Evolutionary conservation across 306 rosid species (phyloP).

Genomic region (Dryas octopetala): DNA sequence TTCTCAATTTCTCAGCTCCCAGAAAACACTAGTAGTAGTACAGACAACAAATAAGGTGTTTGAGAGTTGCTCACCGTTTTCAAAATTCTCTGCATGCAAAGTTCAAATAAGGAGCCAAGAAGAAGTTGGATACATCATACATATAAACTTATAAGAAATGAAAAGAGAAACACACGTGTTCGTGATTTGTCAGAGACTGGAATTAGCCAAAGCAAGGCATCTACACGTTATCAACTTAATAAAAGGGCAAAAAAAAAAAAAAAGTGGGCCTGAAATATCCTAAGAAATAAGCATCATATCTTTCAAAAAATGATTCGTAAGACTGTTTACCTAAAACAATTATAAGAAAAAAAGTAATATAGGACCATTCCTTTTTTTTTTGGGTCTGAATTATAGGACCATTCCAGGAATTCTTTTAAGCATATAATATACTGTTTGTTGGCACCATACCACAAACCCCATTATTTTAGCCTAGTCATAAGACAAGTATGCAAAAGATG

Average conservation of each 20-base stretch:
- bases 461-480: neutral
- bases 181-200: slow-evolving; percentile 14
- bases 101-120: too few relatives aligned
- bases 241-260: neutral
- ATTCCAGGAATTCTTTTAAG: slow-evolving; percentile 11
- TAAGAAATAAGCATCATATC: slow-evolving; percentile 17
- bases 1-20: slow-evolving; percentile 9
- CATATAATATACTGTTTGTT: neutral
- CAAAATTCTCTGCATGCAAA: slow-evolving; percentile 15
- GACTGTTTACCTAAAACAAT: neutral
- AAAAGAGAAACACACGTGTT: slow-evolving; percentile 13
- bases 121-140: too few relatives aligned
- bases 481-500: neutral
- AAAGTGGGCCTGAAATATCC: slow-evolving; percentile 15
- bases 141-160: too few relatives aligned
- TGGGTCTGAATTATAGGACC: neutral
- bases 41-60: slow-evolving; percentile 6
- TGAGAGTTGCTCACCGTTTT: slow-evolving; percentile 34
- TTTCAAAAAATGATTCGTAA: slow-evolving; percentile 1
- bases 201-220: slow-evolving; percentile 22
- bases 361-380: neutral
- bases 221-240: slow-evolving; percentile 16
- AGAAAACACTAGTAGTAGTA: neutral
- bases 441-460: neutral
- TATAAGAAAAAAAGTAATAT: neutral